phyloP scores from a whole-genome alignment of 257 asterid species.

The Scutellaria baicalensis region DNA sequence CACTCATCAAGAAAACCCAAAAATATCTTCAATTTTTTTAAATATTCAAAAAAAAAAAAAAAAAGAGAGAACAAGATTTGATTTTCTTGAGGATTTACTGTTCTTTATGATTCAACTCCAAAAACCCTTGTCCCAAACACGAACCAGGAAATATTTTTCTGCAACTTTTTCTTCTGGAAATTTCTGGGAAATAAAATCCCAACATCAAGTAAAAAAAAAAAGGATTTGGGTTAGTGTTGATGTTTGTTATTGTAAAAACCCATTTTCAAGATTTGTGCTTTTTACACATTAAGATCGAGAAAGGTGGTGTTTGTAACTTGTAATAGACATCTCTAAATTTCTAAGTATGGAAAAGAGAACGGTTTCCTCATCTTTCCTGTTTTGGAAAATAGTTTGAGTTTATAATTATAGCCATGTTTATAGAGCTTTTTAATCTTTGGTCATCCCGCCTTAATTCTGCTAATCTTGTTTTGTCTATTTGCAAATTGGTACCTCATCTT shows the following conservation, averaged over 20 bases:
- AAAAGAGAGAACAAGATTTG: not conserved
- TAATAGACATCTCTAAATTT: not conserved
- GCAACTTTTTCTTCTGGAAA: not conserved
- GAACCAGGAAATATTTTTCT: not conserved
- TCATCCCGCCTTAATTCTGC: constrained; percentile 58
- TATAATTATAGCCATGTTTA: not conserved
- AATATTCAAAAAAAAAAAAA: not conserved
- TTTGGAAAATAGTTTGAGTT: constrained; percentile 25
- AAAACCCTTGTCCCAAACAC: constrained; percentile 1
- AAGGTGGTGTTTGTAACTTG: not conserved
- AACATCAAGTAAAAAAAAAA: not conserved
- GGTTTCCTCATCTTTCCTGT: constrained; percentile 20
- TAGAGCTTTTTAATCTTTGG: constrained; percentile 13
- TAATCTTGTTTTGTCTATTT: constrained; percentile 12
- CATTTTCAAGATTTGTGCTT: constrained; percentile 19
- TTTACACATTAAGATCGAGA: constrained; percentile 15
- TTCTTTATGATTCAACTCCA: not conserved
- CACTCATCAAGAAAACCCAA: not conserved
- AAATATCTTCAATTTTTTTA: not conserved
- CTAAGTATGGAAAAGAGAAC: constrained; percentile 28
- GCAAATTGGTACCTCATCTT: not conserved
- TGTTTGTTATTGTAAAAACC: constrained; percentile 19
- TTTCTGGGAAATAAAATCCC: constrained; percentile 5
- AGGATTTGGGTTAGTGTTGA: not conserved
- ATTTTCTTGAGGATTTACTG: not conserved